Evolutionary conservation across 1,139 yeast species (phyloP), one percentile per base, ranked within the genome.

Genomic region (Debaryomyces psychrophilus): DNA sequence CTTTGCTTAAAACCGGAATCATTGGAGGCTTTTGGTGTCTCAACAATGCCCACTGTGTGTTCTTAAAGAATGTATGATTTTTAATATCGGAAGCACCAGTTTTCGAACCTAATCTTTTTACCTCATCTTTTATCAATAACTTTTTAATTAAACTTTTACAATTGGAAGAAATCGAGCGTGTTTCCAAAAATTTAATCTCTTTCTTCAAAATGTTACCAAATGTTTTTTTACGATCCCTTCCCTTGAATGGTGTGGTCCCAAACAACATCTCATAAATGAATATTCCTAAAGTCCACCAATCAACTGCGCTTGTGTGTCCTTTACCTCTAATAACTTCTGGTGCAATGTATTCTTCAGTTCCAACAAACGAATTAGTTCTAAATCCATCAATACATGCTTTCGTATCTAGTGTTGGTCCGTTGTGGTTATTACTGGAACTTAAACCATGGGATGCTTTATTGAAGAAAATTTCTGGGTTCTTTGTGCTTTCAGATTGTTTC

Each of bases 261-360:
- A 83, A 90, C 34, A 93, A 71, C 99, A 93, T 93, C 62, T 93
- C 99, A 64, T 83, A 93, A 22, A 90, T 74, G 57, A 93, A 77
- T 31, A 93, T 90, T 1, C 99, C 99, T 51, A 93, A 72, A 0
- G 99, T 93, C 99, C 99, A 93, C 99, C 99, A 93, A 66, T 93
- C 99, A 14, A 93, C 99, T 0, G 98, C 97, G 20, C 93, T 87
- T 0, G 98, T 93, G 61, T 93, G 99, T 1, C 99, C 99, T 55
- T 92, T 89, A 2, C 99, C 98, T 59, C 95, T 76, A 49, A 93
- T 93, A 8, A 93, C 99, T 62, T 93, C 99, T 0, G 99, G 99
- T 0, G 99, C 99, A 58, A 93, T 90, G 62, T 93, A 93, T 63
- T 93, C 99, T 60, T 93, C 99, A 0, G 99, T 93, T 1, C 99